Conservation (phyloP, 2,329 filamentous ascomycete genomes). For the Neofusicoccum umdonicola region DNA sequence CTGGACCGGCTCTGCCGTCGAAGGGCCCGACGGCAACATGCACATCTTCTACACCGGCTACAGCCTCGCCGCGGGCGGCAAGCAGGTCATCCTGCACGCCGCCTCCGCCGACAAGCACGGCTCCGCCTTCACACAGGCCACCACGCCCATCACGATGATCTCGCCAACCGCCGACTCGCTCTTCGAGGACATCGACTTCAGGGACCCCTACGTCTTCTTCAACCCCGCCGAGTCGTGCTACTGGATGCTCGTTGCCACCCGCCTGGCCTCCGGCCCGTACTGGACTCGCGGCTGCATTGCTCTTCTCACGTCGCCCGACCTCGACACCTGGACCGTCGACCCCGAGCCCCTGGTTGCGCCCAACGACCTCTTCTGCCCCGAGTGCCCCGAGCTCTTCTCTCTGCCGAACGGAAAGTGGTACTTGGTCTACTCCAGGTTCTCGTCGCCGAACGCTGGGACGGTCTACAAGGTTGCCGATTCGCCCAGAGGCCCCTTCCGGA, state of each 20-base stretch:
- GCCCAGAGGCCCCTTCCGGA: slow-evolving; percentile 36
- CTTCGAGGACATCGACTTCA: slow-evolving; percentile 38
- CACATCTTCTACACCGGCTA: slow-evolving; percentile 41
- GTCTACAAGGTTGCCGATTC: slow-evolving; percentile 38
- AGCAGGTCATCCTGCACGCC: slow-evolving; percentile 34
- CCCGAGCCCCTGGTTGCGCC: slow-evolving; percentile 34
- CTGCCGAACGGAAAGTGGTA: slow-evolving; percentile 39
- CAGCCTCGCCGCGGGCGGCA: slow-evolving; percentile 30
- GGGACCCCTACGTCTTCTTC: slow-evolving; percentile 38
- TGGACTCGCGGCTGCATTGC: slow-evolving; percentile 40
- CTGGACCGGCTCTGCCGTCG: slow-evolving; percentile 37
- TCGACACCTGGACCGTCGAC: slow-evolving; percentile 32
- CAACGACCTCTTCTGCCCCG: slow-evolving; percentile 37
- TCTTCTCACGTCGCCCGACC: slow-evolving; percentile 34
- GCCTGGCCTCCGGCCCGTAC: slow-evolving; percentile 32
- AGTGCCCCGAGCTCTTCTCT: slow-evolving; percentile 39
- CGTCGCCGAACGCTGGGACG: slow-evolving; percentile 36
- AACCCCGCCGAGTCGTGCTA: slow-evolving; percentile 30
- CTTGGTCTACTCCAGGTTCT: slow-evolving; percentile 24
- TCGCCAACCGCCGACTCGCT: slow-evolving; percentile 21
- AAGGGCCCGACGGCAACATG: slow-evolving; percentile 33
- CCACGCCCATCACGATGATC: slow-evolving; percentile 25
- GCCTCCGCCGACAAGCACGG: slow-evolving; percentile 28
- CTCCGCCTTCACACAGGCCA: slow-evolving; percentile 25
- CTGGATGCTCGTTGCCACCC: slow-evolving; percentile 40